Conservation (phyloP, 2,329 filamentous ascomycete species). For the Rhynchosporium agropyri region DNA sequence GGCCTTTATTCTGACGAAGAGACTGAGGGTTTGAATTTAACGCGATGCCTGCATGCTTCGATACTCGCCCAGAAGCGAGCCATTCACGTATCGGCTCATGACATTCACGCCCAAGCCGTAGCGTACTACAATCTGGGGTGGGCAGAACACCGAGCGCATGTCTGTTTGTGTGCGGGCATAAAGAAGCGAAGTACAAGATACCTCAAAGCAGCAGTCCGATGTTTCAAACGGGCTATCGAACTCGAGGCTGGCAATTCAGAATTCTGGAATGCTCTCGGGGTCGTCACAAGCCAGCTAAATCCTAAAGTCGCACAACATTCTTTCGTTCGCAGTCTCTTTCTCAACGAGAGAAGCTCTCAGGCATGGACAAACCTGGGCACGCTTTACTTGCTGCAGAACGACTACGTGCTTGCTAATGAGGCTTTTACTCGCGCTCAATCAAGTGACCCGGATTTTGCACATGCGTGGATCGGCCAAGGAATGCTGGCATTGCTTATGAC, state of each 20-base stretch:
- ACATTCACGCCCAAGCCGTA: conserved; percentile 88
- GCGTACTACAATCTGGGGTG: conserved; percentile 97
- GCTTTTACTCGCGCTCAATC: conserved; percentile 91
- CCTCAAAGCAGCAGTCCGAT: conserved; percentile 79
- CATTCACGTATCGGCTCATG: conserved; percentile 70
- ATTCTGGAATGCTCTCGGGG: conserved; percentile 95
- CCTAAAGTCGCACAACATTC: conserved; percentile 89
- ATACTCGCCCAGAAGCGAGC: conserved; percentile 89
- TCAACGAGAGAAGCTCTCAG: conserved; percentile 84
- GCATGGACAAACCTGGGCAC: conserved; percentile 91
- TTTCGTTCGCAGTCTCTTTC: conserved; percentile 86
- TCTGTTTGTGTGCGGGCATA: conserved; percentile 57
- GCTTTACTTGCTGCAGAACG: conserved; percentile 81
- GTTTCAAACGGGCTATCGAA: conserved; percentile 95
- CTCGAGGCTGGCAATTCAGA: conserved; percentile 91
- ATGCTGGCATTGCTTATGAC: conserved; percentile 73
- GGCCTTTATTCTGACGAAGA: conserved; percentile 41
- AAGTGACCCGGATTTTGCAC: conserved; percentile 88
- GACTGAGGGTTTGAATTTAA: conserved; percentile 49
- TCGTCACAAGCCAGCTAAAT: conserved; percentile 84
- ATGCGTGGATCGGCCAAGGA: conserved; percentile 93
- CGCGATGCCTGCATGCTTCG: conserved; percentile 66
- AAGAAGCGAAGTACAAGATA: conserved; percentile 66
- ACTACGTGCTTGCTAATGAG: conserved; percentile 83
- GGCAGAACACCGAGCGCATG: conserved; percentile 83